phyloP scores from a whole-genome alignment of 2,329 filamentous ascomycete genomes.

The Stemphylium beticola region DNA sequence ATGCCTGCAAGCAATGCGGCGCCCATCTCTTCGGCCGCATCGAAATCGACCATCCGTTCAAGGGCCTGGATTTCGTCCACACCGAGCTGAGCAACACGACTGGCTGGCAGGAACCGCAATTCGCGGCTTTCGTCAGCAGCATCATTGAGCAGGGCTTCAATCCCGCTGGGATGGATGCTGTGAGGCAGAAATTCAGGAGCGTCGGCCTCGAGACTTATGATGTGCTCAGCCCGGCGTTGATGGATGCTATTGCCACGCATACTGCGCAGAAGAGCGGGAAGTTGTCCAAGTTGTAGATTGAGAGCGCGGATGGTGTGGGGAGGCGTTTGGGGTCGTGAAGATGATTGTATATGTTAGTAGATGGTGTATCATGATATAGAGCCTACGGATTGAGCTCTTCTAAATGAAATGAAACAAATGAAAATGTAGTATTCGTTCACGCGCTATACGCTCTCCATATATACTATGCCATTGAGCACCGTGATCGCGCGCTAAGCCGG shows the following conservation, averaged over 20 bases:
- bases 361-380: background rate
- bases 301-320: background rate
- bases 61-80: slow-evolving; percentile 73
- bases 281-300: slow-evolving; percentile 31
- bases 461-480: slow-evolving; percentile 8
- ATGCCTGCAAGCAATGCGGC: slow-evolving; percentile 50
- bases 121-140: slow-evolving; percentile 70
- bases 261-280: slow-evolving; percentile 57
- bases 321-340: background rate
- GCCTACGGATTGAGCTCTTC: background rate
- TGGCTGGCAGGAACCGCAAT: slow-evolving; percentile 76
- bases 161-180: slow-evolving; percentile 60
- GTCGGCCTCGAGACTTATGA: slow-evolving; percentile 69
- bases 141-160: slow-evolving; percentile 72
- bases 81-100: slow-evolving; percentile 64
- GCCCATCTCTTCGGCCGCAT: slow-evolving; percentile 73
- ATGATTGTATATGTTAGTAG: slow-evolving; percentile 4
- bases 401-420: background rate
- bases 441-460: background rate
- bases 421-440: background rate
- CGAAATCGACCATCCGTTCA: slow-evolving; percentile 68
- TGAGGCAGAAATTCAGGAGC: slow-evolving; percentile 60
- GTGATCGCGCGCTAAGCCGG: slow-evolving; percentile 12
- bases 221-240: slow-evolving; percentile 64
- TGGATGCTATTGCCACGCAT: slow-evolving; percentile 62